Evolutionary conservation across 1,139 yeast species (phyloP), one percentile per base, ranked within the genome.

Genomic region (Protomyces pachydermus): DNA sequence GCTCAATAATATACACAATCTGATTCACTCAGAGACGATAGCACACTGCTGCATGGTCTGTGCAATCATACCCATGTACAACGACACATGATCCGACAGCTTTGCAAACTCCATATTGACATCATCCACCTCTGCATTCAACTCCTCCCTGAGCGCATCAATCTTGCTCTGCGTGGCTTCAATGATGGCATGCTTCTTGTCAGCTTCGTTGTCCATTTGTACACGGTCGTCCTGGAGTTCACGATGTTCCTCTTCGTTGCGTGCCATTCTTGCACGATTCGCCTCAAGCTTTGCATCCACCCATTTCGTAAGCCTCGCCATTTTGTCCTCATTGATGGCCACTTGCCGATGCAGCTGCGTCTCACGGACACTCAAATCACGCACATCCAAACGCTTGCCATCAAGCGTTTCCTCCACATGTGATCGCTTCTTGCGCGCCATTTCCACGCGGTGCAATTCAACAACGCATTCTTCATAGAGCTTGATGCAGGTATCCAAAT

Each of bases 91-190:
- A 2, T 82, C 76, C 69, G 82, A 82, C 65, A 87, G 76, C 66
- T 81, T 78, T 42, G 81, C 81, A 48, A 84, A 78, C 69, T 85
- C 87, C 60, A 78, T 72, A 64, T 81, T 82, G 10, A 85, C 80
- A 48, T 79, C 82, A 65, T 81, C 78, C 65, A 80, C 79, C 68
- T 87, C 91, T 54, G 72, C 73, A 66, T 84, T 85, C 67, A 81
- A 81, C 23, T 79, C 80, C 48, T 74, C 74, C 66, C 78, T 75
- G 70, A 80, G 71, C 28, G 77, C 77, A 23, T 74, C 72, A 45
- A 68, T 67, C 56, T 72, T 79, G 56, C 76, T 76, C 71, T 83
- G 84, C 55, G 84, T 78, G 48, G 77, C 78, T 39, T 76, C 74
- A 42, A 84, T 83, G 62, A 78, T 78, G 46, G 78, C 79, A 71